These are phyloP conservation scores for Penicillium argentinense DNA, from an alignment of 495 filamentous ascomycete species.

Conservation along the genomic window DNA sequence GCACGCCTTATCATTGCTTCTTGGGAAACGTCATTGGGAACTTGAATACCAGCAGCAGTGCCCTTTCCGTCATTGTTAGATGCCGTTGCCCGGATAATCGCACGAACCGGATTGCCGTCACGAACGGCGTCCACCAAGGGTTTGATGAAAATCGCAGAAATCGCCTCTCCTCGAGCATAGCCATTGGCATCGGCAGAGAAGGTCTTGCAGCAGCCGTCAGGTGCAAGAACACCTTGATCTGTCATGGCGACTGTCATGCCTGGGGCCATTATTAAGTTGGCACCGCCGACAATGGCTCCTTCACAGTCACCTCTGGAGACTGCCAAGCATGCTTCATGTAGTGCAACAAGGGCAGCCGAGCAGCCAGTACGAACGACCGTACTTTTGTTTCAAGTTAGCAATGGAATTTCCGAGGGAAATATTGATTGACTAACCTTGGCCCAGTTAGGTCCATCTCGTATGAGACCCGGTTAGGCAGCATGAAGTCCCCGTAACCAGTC, in stretches of 20 bases:
- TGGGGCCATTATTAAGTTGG: conserved; percentile 41
- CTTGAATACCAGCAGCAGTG: no score
- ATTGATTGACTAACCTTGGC: conserved; percentile 20
- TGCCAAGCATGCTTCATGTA: conserved; percentile 27
- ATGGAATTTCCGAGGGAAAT: background rate
- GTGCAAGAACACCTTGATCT: conserved; percentile 28
- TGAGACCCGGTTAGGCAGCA: conserved; percentile 32
- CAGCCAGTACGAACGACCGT: conserved; percentile 36
- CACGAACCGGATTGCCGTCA: conserved; percentile 38
- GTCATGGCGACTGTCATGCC: conserved; percentile 27
- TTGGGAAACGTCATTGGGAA: conserved; percentile 28
- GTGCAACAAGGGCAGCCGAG: conserved; percentile 24
- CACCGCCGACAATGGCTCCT: conserved; percentile 48
- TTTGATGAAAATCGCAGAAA: conserved; percentile 38
- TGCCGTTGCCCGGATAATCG: conserved; percentile 33
- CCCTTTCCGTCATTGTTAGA: conserved; percentile 34
- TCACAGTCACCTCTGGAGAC: conserved; percentile 19
- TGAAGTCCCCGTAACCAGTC: conserved; percentile 23
- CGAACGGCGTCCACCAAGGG: conserved; percentile 6
- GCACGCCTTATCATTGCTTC: conserved; percentile 36
- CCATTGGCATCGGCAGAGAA: conserved; percentile 64
- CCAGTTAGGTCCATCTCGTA: conserved; percentile 32
- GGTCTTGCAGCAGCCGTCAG: conserved; percentile 44
- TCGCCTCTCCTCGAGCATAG: conserved; percentile 60
- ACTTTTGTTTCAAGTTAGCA: conserved; percentile 4